A percentile compares a stretch with the other conserved stretches of the same genome.
Evolutionary conservation across 106 monocot genomes (phyloP).

Genomic region (Acanthochlamys bracteata): DNA sequence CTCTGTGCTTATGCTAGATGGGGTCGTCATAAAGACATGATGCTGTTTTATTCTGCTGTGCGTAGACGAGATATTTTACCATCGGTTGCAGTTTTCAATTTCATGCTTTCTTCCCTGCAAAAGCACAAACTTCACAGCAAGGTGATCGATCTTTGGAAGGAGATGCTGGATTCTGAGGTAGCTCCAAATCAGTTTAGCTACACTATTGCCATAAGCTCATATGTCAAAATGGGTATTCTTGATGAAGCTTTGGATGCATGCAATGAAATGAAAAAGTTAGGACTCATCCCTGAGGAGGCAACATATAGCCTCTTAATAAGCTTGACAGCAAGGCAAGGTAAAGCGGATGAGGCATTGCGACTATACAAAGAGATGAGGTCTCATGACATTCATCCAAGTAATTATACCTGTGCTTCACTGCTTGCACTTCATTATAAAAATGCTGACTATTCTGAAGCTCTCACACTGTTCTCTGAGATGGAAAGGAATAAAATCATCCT

Average conservation of each 20-base stretch:
- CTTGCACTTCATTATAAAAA: conserved; percentile 62
- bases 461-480: conserved; percentile 79
- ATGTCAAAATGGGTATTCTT: conserved; percentile 38
- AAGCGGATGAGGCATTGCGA: conserved; percentile 45
- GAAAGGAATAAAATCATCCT: conserved; percentile 47
- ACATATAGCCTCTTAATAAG: conserved; percentile 73
- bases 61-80: conserved; percentile 59
- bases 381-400: conserved; percentile 62
- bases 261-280: conserved; percentile 50
- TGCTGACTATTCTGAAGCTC: conserved; percentile 75
- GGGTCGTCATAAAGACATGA: conserved; percentile 81
- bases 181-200: conserved; percentile 70
- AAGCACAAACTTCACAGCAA: conserved; percentile 71
- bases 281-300: conserved; percentile 65
- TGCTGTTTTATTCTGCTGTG: conserved; percentile 75
- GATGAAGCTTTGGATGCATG: conserved; percentile 66
- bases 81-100: conserved; percentile 80
- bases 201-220: conserved; percentile 60
- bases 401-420: conserved; percentile 77
- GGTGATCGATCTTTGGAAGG: conserved; percentile 66
- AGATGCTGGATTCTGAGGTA: conserved; percentile 55
- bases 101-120: conserved; percentile 95
- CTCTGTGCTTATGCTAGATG: conserved; percentile 95
- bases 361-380: conserved; percentile 76
- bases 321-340: conserved; percentile 36